Conservation (phyloP, 768 basidiomycete genomes). For the Leccinellum rugosiceps region DNA sequence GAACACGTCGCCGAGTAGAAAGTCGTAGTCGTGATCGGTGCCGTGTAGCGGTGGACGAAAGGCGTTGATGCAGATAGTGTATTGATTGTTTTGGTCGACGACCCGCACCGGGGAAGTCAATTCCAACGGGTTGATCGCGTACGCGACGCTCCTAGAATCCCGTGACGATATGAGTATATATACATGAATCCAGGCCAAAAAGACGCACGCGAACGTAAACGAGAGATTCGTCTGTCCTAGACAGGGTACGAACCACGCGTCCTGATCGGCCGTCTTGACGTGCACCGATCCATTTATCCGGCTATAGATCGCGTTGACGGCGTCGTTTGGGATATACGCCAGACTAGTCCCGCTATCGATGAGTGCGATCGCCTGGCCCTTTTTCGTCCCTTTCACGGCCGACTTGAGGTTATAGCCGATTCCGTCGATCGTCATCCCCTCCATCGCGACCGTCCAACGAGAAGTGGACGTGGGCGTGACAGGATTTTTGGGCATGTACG, state of each 20-base stretch:
- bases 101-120: slow-evolving; percentile 32
- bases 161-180: not conserved
- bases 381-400: slow-evolving; percentile 27
- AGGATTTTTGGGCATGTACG: slow-evolving; percentile 29
- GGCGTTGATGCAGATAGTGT: slow-evolving; percentile 38
- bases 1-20: slow-evolving; percentile 42
- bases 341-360: slow-evolving; percentile 45
- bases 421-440: slow-evolving; percentile 36
- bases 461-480: slow-evolving; percentile 34
- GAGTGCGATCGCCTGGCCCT: slow-evolving; percentile 34
- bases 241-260: slow-evolving; percentile 39
- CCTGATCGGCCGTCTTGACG: slow-evolving; percentile 23
- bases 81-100: slow-evolving; percentile 27
- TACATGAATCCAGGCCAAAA: too few relatives aligned
- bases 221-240: slow-evolving; percentile 29
- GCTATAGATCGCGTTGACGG: slow-evolving; percentile 39
- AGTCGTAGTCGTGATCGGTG: slow-evolving; percentile 32
- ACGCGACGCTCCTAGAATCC: slow-evolving; percentile 29
- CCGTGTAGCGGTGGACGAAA: slow-evolving; percentile 30
- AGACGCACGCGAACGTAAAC: slow-evolving; percentile 18
- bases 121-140: slow-evolving; percentile 45
- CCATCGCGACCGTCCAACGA: slow-evolving; percentile 43
- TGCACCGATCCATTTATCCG: slow-evolving; percentile 36
- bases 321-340: slow-evolving; percentile 33
- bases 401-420: slow-evolving; percentile 29